Conservation (phyloP, 345 rosid genomes). For the Conringia planisiliqua region DNA sequence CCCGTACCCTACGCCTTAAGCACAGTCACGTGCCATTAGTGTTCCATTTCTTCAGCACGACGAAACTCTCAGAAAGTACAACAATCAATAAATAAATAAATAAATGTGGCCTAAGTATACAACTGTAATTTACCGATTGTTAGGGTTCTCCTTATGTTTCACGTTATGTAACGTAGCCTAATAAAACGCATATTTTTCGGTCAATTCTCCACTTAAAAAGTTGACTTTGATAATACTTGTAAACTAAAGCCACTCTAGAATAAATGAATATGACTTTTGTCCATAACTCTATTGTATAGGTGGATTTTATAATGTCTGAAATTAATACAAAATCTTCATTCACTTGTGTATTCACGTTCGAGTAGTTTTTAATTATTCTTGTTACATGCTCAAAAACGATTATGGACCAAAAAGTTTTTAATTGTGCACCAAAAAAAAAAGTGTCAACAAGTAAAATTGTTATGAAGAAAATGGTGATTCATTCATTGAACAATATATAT, state of each 20-base stretch:
- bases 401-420: background rate
- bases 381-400: background rate
- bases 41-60: conserved; percentile 36
- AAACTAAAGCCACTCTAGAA: background rate
- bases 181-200: background rate
- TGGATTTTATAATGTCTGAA: background rate
- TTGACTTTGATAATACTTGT: conserved; percentile 2
- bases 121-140: background rate
- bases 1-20: conserved; percentile 35
- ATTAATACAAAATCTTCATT: background rate
- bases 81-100: background rate
- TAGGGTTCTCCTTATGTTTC: background rate
- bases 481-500: background rate
- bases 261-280: background rate
- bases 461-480: background rate
- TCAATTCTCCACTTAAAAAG: background rate
- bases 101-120: background rate
- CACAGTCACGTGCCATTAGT: conserved; percentile 24
- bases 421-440: background rate
- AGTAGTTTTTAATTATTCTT: background rate
- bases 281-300: background rate
- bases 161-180: background rate
- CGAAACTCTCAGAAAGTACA: conserved; percentile 11
- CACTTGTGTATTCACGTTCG: background rate
- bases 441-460: background rate